Base-by-base conservation (phyloP, 1,284 basidiomycete genomes). In the Papiliotrema fonsecae region DNA sequence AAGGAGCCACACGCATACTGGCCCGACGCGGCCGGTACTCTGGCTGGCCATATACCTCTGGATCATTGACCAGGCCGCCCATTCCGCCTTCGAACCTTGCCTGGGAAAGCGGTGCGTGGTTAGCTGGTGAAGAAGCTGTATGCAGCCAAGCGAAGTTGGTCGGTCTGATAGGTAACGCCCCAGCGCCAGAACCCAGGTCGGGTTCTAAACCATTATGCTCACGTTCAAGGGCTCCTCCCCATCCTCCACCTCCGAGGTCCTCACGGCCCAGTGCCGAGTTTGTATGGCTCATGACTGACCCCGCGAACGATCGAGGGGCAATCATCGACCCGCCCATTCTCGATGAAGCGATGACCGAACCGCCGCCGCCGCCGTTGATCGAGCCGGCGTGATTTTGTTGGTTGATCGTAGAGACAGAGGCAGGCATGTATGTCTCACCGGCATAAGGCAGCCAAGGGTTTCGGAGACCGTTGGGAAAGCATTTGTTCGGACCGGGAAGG, bases 381-480 rank as follows among this genome's bases (percentile, higher is more conserved):
- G 40, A 42, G 6, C 13, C 10, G 4, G 28, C 28, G 24, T 26
- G 7, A 4, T 30, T 16, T n/a, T 43, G 47, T n/a, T 6, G 11
- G 25, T 47, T 50, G n/a, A 35, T 41, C 5, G 36, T 27, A 5
- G 19, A 24, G 19, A 42, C 40, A 10, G 37, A 25, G n/a, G 51
- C 32, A 10, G 62, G 62, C 9, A 38, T 38, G 42, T 65, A 65
- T 0, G 58, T 56, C 25, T 58, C 60, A 1, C 65, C 60, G 0
- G 49, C 40, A 42, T 62, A 60, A 2, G 60, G 55, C 21, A 60
- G 57, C 54, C 56, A 67, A 2, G 61, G 61, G 42, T 64, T 65
- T 5, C 61, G 43, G 18, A 61, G 27, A 9, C 65, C 65, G 38
- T 65, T 65, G n/a, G 65, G 57, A 10, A 61, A 39, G 42, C 58